These are phyloP conservation scores for Cladorrhinum samala DNA, from an alignment of 495 filamentous ascomycete genomes.

Conservation along the genomic window DNA sequence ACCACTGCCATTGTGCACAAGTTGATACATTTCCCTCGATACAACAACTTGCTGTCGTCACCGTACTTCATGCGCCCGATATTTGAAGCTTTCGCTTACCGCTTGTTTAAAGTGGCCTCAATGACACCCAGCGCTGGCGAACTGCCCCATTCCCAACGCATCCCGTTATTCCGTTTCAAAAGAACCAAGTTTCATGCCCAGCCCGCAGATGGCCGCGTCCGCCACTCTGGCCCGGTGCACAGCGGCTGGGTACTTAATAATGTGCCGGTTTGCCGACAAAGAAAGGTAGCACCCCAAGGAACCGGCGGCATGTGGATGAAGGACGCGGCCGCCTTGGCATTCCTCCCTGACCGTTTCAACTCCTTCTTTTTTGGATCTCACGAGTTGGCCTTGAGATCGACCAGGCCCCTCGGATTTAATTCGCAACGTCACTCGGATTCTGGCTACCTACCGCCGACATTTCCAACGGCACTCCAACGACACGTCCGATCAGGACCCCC, in stretches of 20 bases:
- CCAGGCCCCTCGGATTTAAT: too few relatives aligned
- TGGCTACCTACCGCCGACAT: too few relatives aligned
- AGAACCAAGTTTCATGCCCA: not conserved
- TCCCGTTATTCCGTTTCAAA: not conserved
- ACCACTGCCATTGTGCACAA: not conserved
- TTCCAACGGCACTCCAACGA: too few relatives aligned
- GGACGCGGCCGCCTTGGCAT: not conserved
- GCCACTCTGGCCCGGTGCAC: not conserved
- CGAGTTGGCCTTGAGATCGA: too few relatives aligned
- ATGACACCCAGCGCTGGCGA: too few relatives aligned
- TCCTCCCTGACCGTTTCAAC: not conserved
- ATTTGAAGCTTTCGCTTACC: too few relatives aligned
- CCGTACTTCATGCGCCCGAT: not conserved
- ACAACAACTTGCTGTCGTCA: not conserved
- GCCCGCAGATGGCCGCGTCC: not conserved
- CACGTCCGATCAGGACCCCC: not conserved
- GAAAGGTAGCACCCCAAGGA: too few relatives aligned
- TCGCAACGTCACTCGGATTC: too few relatives aligned
- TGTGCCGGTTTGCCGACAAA: not conserved
- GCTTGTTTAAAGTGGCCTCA: too few relatives aligned
- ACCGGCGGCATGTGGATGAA: not conserved
- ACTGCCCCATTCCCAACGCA: not conserved
- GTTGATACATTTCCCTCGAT: not conserved
- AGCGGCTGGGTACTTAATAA: not conserved
- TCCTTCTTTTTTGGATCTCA: too few relatives aligned